Evolutionary conservation across 495 filamentous ascomycete species (phyloP), one percentile per base, ranked within the genome.

Genomic region (Pyronema omphalodes): DNA sequence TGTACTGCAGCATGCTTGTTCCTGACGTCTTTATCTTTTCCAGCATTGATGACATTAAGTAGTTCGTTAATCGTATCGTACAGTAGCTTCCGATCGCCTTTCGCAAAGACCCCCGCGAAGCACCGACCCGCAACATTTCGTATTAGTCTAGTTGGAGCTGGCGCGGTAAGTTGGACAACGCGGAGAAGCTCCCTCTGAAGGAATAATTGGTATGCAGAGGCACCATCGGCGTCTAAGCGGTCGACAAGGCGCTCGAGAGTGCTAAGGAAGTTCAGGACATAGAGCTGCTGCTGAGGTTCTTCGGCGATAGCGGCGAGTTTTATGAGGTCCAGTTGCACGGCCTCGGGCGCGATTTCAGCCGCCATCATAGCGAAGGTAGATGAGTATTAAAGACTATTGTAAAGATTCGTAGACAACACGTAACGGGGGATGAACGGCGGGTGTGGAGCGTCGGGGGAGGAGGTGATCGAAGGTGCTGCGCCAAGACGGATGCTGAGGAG

Each of bases 41-140:
- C 78, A 18, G 75, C 74, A 62, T 81, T 81, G 41, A 93, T 63
- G 41, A 94, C 79, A 12, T 69, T 77, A 3, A 88, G 73, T 2
- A 99, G 70, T 58, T 95, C 89, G 56, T 89, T 93, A 58, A 94
- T 81, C 6, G 87, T 86, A 65, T 99, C 91, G 66, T 89, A 96
- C 1, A 99, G 74, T 48, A 88, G 71, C 64, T 91, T 94, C 53
- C 91, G 75, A 66, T 94, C 88, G 4, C 93, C 93, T 66, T 85
- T 88, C 23, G 72, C 76, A 54, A 99, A 81, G 52, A 99, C 80
- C 52, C 80, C 79, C 41, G 82, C 82, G 62, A 94, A 86, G 59
- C 83, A 85, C 67, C 79, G 74, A 52, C 86, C 91, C 29, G 94
- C 65, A 61, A 87, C 89, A 64, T 88, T 89, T 60, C 93, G 79